Evolutionary conservation across 163 green algal species (phyloP).

Genomic region (Volvox carteri): DNA sequence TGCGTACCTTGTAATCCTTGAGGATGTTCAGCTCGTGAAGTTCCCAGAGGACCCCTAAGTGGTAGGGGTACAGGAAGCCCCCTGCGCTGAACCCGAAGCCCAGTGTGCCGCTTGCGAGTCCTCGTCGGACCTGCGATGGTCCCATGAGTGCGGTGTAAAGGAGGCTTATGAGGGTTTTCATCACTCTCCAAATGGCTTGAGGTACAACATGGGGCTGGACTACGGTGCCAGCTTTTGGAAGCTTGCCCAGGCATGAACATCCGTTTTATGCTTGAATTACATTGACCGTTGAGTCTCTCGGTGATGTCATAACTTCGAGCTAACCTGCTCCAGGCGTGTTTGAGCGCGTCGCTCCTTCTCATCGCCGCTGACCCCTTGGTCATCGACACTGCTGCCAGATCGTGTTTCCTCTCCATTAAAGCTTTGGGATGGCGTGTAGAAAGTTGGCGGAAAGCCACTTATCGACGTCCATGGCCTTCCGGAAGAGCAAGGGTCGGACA

Average conservation of each 20-base stretch:
- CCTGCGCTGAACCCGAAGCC: conserved; percentile 81
- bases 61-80: conserved; percentile 80
- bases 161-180: too few relatives aligned
- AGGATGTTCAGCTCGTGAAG: conserved; percentile 49
- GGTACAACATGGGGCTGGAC: too few relatives aligned
- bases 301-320: not conserved
- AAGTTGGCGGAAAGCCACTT: not conserved
- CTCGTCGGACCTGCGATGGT: conserved; percentile 11
- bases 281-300: too few relatives aligned
- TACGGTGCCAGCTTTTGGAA: too few relatives aligned
- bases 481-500: conserved; percentile 25
- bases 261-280: not conserved
- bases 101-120: conserved; percentile 50
- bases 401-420: conserved; percentile 13
- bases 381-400: conserved; percentile 16
- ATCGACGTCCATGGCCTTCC: not conserved
- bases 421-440: conserved; percentile 9
- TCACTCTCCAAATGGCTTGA: too few relatives aligned
- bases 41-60: conserved; percentile 72
- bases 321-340: conserved; percentile 32
- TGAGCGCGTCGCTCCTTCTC: conserved; percentile 16
- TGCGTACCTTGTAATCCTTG: conserved; percentile 49
- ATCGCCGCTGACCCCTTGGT: conserved; percentile 12
- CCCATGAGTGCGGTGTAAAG: not conserved
- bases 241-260: too few relatives aligned